Base-by-base conservation (phyloP, 176 grass and related monocot species). In the Pharus latifolius region DNA sequence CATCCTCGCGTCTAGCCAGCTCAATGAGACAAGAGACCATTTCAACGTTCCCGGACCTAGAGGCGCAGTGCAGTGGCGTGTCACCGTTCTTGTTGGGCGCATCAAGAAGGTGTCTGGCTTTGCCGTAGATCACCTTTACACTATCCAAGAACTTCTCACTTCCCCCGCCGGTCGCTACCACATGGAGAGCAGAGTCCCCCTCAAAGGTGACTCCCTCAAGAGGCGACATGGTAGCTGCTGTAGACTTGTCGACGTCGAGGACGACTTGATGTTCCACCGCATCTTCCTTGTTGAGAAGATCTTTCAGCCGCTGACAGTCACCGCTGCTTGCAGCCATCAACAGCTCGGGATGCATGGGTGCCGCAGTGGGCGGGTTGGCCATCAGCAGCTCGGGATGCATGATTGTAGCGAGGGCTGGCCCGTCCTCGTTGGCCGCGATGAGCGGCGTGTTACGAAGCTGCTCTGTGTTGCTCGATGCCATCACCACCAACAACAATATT, bases 261-360 rank as follows among this genome's bases (percentile, higher is more conserved):
- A 50, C 6, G 6, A 30, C 10, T 23, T 10, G 38, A 10, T 35
- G 10, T 23, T n/a, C 35, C 15, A n/a, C 33, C 17, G 3, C 57
- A 5, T 6, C 30, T 35, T 69, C 65, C 4, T 2, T 15, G 46
- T 30, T 32, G 11, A 69, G 65, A 17, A 69, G 65, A 13, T 6
- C 16, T 30, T 11, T 37, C 19, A 69, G 47, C 2, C 24, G 12
- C 19, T 0, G 7, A 20, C 52, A 7, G 12, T 8, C 1, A 47
- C 65, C 47, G 17, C 24, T 28, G 47, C 30, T 23, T 16, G 65
- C 65, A n/a, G 47, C 65, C 65, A 35, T 34, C 30, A 69, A 47
- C 49, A 69, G 47, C 65, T 52, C 65, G 3, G 47, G 66, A 19
- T 69, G 18, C 66, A 69, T 52, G 66, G n/a, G n/a, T n/a, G n/a